Percentiles rank a stretch among this genome's conserved stretches.
These are phyloP conservation scores for Malassezia nana DNA, from an alignment of 1,284 basidiomycete species.

Conservation along the genomic window DNA sequence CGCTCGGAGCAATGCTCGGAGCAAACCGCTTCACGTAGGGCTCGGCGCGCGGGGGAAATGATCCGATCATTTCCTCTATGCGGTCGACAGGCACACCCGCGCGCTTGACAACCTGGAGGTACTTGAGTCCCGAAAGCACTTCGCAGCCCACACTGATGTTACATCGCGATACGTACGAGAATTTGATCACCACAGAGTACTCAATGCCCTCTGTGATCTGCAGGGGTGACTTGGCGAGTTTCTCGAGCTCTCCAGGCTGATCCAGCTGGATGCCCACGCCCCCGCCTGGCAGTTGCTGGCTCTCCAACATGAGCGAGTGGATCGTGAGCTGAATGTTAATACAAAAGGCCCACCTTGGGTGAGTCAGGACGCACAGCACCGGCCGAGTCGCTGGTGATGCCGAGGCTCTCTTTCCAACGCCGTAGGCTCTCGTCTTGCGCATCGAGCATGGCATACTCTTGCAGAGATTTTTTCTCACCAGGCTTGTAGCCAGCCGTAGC, in stretches of 20 bases:
- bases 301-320: constrained; percentile 51
- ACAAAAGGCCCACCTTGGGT: constrained; percentile 26
- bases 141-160: constrained; percentile 57
- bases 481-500: constrained; percentile 47
- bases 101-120: constrained; percentile 66
- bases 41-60: constrained; percentile 56
- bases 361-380: constrained; percentile 43
- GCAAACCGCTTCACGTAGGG: constrained; percentile 50
- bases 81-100: constrained; percentile 69
- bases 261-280: constrained; percentile 51
- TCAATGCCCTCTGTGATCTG: constrained; percentile 55
- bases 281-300: constrained; percentile 47
- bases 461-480: constrained; percentile 51
- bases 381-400: constrained; percentile 56
- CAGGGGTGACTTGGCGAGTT: constrained; percentile 57
- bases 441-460: constrained; percentile 58
- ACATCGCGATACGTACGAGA: constrained; percentile 54
- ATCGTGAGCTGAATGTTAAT: constrained; percentile 24
- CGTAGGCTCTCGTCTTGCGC: constrained; percentile 67
- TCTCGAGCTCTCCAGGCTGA: constrained; percentile 49
- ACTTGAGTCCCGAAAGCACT: constrained; percentile 73
- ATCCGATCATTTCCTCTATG: constrained; percentile 79
- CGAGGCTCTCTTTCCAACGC: constrained; percentile 81
- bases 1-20: constrained; percentile 51
- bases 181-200: constrained; percentile 69